These are phyloP conservation scores for Phyllostachys edulis DNA, from an alignment of 176 grass and related monocot species.

Conservation along the genomic window DNA sequence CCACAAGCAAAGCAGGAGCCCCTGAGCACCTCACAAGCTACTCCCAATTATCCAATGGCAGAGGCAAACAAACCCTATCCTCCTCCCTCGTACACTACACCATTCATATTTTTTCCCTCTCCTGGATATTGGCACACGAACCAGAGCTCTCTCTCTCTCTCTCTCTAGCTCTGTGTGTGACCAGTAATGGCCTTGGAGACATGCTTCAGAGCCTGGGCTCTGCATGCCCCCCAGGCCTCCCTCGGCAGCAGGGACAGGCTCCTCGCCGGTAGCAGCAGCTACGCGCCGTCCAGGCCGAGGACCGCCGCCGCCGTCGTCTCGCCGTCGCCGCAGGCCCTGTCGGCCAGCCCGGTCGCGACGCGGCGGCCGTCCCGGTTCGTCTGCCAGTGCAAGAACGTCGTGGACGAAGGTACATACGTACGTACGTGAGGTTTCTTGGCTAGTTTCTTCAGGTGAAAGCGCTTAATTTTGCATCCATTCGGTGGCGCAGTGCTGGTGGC, in stretches of 20 bases:
- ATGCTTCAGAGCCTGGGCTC: constrained; percentile 70
- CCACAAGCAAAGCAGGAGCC: constrained; percentile 31
- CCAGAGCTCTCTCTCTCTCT: background rate
- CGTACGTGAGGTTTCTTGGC: background rate
- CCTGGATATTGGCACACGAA: constrained; percentile 6
- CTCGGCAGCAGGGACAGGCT: constrained; percentile 35
- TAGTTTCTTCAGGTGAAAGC: background rate
- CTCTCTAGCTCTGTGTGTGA: background rate
- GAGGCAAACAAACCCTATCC: constrained; percentile 50
- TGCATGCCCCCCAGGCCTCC: constrained; percentile 34
- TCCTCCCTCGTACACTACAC: background rate
- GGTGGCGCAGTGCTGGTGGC: constrained; percentile 58
- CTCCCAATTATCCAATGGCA: constrained; percentile 36
- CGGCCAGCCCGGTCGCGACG: background rate
- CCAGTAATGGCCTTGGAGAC: constrained; percentile 70
- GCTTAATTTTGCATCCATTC: background rate
- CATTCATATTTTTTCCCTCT: background rate
- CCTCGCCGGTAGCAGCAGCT: constrained; percentile 22
- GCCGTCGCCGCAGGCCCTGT: background rate
- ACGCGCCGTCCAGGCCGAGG: constrained; percentile 17
- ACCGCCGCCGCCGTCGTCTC: background rate
- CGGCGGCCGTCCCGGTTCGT: constrained; percentile 41
- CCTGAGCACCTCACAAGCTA: constrained; percentile 42
- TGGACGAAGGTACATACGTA: constrained; percentile 68
- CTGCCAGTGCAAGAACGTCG: constrained; percentile 66